Percentiles rank a stretch among this genome's conserved stretches.
Conservation (phyloP, 129 eudicot species). For the Lactuca sativa region DNA sequence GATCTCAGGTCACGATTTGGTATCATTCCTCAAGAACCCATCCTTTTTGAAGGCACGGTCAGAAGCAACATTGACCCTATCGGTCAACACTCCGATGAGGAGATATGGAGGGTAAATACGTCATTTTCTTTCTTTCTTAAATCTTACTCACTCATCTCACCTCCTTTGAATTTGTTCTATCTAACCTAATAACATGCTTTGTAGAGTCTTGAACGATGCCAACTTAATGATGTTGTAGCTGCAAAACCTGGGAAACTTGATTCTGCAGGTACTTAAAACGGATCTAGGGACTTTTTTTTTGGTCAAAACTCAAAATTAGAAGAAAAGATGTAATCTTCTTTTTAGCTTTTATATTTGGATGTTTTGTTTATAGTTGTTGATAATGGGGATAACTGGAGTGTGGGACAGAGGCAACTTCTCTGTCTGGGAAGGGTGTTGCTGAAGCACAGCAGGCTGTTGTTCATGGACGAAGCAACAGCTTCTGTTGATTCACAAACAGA, state of each 20-base stretch:
- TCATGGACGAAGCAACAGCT: constrained; percentile 48
- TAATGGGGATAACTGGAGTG: constrained; percentile 43
- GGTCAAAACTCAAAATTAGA: background rate
- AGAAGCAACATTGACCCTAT: constrained; percentile 94
- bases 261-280: constrained; percentile 24
- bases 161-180: background rate
- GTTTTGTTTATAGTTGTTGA: constrained; percentile 25
- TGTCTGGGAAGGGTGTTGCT: constrained; percentile 50
- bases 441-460: constrained; percentile 36
- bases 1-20: constrained; percentile 96
- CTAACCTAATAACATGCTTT: constrained; percentile 16
- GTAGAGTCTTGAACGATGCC: constrained; percentile 82
- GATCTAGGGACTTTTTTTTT: constrained; percentile 15
- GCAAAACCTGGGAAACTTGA: constrained; percentile 44
- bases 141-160: background rate
- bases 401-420: constrained; percentile 75
- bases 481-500: constrained; percentile 53
- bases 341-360: background rate
- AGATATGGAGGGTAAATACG: constrained; percentile 68
- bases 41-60: constrained; percentile 95
- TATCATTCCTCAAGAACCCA: constrained; percentile 98
- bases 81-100: constrained; percentile 76
- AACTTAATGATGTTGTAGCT: constrained; percentile 38
- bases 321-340: background rate
- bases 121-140: constrained; percentile 6